Conservation (phyloP, 2,329 filamentous ascomycete species). For the Stagonosporopsis vannaccii region DNA sequence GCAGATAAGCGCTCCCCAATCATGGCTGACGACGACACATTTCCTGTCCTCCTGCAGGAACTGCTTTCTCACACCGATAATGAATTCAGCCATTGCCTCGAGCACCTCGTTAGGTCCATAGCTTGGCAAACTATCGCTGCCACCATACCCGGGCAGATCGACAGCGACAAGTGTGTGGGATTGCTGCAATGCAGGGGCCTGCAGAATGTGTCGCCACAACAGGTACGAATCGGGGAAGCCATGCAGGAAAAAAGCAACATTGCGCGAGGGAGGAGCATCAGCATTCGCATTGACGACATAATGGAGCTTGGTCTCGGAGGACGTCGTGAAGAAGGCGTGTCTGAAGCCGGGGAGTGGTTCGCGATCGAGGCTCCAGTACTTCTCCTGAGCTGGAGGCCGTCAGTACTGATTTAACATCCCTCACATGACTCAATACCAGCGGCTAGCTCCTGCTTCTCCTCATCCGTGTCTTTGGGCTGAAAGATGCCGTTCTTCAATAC, state of each 20-base stretch:
- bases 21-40: conserved; percentile 60
- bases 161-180: conserved; percentile 60
- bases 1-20: conserved; percentile 62
- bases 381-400: conserved; percentile 55
- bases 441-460: conserved; percentile 39
- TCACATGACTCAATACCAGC: conserved; percentile 24
- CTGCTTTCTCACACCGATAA: conserved; percentile 58
- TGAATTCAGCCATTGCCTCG: conserved; percentile 62
- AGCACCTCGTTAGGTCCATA: conserved; percentile 61
- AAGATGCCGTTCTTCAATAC: conserved; percentile 38
- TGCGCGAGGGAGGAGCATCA: conserved; percentile 31
- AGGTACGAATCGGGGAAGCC: conserved; percentile 67
- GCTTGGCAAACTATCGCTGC: conserved; percentile 59
- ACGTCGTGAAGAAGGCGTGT: conserved; percentile 61
- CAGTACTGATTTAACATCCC: neutral
- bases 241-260: conserved; percentile 63
- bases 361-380: conserved; percentile 62
- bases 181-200: conserved; percentile 45
- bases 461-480: conserved; percentile 33
- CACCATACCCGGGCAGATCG: conserved; percentile 66
- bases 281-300: conserved; percentile 55
- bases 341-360: conserved; percentile 54
- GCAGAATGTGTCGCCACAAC: conserved; percentile 61
- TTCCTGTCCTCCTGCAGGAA: conserved; percentile 47
- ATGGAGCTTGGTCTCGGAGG: conserved; percentile 61